phyloP scores from a whole-genome alignment of 75 land plant genomes.

The Pinus tabuliformis region DNA sequence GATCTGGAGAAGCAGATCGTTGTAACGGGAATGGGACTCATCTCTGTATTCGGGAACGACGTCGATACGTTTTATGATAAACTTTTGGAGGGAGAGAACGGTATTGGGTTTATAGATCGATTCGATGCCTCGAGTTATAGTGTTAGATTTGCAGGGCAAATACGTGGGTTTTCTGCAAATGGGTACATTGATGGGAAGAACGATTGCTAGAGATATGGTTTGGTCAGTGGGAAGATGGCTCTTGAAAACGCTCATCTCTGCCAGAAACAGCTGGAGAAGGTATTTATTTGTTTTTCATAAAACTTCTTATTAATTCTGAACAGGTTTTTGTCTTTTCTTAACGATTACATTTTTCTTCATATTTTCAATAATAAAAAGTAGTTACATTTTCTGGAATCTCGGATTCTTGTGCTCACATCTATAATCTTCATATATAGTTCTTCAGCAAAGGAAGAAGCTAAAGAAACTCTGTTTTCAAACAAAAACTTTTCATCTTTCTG shows the following conservation, averaged over 20 bases:
- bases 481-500: too few species aligned
- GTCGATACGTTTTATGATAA: constrained; percentile 50
- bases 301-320: too few species aligned
- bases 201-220: constrained; percentile 46
- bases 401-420: too few species aligned
- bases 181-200: constrained; percentile 55
- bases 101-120: constrained; percentile 45
- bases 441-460: too few species aligned
- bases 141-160: constrained; percentile 35
- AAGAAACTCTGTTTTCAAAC: too few species aligned
- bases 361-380: too few species aligned
- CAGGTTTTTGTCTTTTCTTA: too few species aligned
- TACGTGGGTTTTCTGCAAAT: constrained; percentile 25
- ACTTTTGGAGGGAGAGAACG: constrained; percentile 56
- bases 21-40: constrained; percentile 64
- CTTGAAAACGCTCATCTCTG: constrained; percentile 26
- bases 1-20: constrained; percentile 56
- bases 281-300: constrained; percentile 1
- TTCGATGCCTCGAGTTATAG: constrained; percentile 47
- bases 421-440: too few species aligned
- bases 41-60: constrained; percentile 61
- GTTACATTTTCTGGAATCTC: too few species aligned
- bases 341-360: too few species aligned
- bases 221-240: constrained; percentile 35
- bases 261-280: constrained; percentile 29